These are phyloP conservation scores for Cystobasidium sp. DNA, from an alignment of 1,284 basidiomycete species.

Conservation along the genomic window DNA sequence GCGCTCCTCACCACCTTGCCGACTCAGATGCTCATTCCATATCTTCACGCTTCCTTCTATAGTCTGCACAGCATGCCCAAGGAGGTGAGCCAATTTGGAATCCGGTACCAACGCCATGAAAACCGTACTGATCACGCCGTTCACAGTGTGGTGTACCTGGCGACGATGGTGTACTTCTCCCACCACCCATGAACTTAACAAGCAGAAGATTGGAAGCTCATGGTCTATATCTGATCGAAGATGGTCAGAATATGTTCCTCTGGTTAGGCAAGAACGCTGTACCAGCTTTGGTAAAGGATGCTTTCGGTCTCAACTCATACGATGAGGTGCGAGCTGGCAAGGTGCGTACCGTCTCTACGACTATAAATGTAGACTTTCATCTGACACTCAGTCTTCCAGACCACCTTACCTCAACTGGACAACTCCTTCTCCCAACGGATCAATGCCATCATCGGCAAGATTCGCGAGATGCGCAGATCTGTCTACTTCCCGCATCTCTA, in stretches of 20 bases:
- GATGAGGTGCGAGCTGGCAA: slow-evolving; percentile 89
- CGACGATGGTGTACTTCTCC: slow-evolving; percentile 79
- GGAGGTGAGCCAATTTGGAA: slow-evolving; percentile 64
- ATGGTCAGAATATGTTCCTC: slow-evolving; percentile 96
- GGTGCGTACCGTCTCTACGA: slow-evolving; percentile 61
- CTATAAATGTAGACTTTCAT: background rate
- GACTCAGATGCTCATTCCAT: slow-evolving; percentile 86
- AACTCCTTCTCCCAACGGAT: slow-evolving; percentile 92
- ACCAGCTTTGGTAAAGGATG: slow-evolving; percentile 89
- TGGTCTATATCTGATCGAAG: slow-evolving; percentile 95
- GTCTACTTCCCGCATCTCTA: slow-evolving; percentile 95
- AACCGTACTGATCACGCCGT: background rate
- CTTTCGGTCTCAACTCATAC: slow-evolving; percentile 88
- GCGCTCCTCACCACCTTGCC: slow-evolving; percentile 89
- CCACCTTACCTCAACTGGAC: slow-evolving; percentile 82
- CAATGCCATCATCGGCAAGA: slow-evolving; percentile 90
- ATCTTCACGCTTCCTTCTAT: slow-evolving; percentile 93
- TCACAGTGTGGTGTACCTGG: slow-evolving; percentile 69
- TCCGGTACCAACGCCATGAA: too few species aligned
- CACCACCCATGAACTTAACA: slow-evolving; percentile 84
- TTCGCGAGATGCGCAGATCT: slow-evolving; percentile 80
- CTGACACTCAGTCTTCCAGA: slow-evolving; percentile 60
- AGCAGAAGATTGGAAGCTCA: slow-evolving; percentile 93
- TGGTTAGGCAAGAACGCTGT: slow-evolving; percentile 98
- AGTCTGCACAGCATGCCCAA: slow-evolving; percentile 95